Evolutionary conservation across 257 asterid species (phyloP).

Genomic region (Nemophila menziesii): DNA sequence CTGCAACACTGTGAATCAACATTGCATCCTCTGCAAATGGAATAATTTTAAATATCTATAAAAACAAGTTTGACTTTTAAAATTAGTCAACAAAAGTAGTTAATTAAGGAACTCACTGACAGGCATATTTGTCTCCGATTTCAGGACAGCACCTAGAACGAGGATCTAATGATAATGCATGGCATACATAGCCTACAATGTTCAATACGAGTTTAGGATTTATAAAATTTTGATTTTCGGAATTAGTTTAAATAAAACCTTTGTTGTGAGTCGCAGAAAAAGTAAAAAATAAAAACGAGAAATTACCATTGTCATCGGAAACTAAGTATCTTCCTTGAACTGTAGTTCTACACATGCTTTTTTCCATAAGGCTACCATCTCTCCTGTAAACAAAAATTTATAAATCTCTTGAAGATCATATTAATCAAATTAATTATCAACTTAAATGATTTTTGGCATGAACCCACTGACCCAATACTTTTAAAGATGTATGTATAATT

Average conservation of each 20-base stretch:
- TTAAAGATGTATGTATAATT: no score
- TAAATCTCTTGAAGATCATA: no score
- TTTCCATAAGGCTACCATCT: conserved; percentile 43
- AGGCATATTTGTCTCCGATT: conserved; percentile 62
- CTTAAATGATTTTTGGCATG: no score
- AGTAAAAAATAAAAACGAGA: conserved; percentile 2
- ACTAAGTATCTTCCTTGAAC: conserved; percentile 80
- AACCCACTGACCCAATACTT: no score
- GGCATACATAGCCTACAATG: conserved; percentile 72
- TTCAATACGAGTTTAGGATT: background rate
- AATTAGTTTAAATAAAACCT: background rate
- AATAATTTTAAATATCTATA: background rate
- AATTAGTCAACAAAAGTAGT: background rate
- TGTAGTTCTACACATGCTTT: conserved; percentile 53
- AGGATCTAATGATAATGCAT: conserved; percentile 61
- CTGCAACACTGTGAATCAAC: conserved; percentile 69
- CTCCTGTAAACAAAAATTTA: conserved; percentile 25
- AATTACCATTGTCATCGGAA: conserved; percentile 66
- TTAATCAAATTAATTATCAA: no score
- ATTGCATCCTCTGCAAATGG: conserved; percentile 70
- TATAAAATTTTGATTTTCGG: no score
- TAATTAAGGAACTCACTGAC: conserved; percentile 64
- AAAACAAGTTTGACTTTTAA: background rate
- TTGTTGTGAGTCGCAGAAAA: background rate
- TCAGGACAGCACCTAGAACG: conserved; percentile 54